These are phyloP conservation scores for Puccinia sorghi DNA, from an alignment of 1,284 basidiomycete species.

Conservation along the genomic window DNA sequence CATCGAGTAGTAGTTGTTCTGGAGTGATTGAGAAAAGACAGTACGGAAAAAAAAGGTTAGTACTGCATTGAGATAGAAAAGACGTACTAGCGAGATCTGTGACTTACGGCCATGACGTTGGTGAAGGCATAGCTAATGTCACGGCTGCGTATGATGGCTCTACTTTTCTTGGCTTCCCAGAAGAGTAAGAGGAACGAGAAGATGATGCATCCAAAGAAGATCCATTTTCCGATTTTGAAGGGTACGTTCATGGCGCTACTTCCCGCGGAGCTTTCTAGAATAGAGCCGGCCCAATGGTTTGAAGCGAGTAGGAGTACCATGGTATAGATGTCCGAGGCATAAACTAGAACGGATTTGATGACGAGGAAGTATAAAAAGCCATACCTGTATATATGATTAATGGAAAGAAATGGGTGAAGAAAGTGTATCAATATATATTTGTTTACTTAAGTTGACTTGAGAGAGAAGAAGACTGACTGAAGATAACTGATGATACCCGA, in stretches of 20 bases:
- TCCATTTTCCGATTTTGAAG: constrained; percentile 82
- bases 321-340: constrained; percentile 96
- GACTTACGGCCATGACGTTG: constrained; percentile 76
- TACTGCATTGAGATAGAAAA: not conserved
- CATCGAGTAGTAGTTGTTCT: constrained; percentile 58
- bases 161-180: constrained; percentile 87
- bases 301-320: constrained; percentile 95
- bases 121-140: constrained; percentile 97
- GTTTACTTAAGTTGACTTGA: not conserved
- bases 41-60: not conserved
- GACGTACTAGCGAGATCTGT: constrained; percentile 73
- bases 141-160: constrained; percentile 86
- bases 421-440: no score
- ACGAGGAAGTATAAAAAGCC: constrained; percentile 85
- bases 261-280: constrained; percentile 71
- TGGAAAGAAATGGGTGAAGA: not conserved
- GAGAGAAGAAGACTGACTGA: constrained; percentile 31
- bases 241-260: constrained; percentile 76
- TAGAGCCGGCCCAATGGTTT: constrained; percentile 82
- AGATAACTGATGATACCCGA: constrained; percentile 39
- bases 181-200: constrained; percentile 90
- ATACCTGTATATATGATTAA: constrained; percentile 66
- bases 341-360: constrained; percentile 92
- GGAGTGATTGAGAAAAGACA: not conserved
- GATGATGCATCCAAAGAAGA: constrained; percentile 96